Evolutionary conservation across 2,329 filamentous ascomycete species (phyloP), one percentile per base, ranked within the genome.

Genomic region (Byssothecium circinans): DNA sequence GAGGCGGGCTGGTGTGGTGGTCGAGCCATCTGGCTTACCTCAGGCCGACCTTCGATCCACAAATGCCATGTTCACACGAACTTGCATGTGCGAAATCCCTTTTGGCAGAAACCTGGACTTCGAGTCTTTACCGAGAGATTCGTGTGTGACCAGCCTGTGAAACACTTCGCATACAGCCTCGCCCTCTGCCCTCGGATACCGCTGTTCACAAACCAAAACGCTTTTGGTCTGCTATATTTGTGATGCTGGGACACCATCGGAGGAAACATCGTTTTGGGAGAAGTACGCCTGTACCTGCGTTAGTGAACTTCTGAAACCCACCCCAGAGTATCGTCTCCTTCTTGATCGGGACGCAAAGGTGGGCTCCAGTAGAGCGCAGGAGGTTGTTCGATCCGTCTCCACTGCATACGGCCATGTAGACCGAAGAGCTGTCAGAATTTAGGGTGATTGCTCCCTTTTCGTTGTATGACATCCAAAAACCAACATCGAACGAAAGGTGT

Each of bases 271-370:
- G 35, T 43, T 62, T 69, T 64, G 50, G 67, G 61, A 57, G 49
- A n/a, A 19, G 39, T 41, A 56, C 45, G 34, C 45, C 52, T 56
- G 68, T 69, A 70, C 68, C 68, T 70, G 67, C 68, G 57, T 64
- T 69, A 69, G 68, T 55, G 57, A 56, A 54, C 42, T 57, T 54
- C 62, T 68, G 67, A 69, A 69, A 69, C 65, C 49, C 59, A 50
- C 60, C 42, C 49, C 60, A 51, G 49, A 52, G 48, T 47, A 51
- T 48, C 49, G 50, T 55, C 45, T 56, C 22, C 47, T 54, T 45
- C 62, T 57, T 38, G 50, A 64, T 62, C 37, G 45, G 59, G 60
- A 49, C 39, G 47, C 43, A 52, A 58, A 55, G 53, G 51, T 55
- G 53, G 54, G 48, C 46, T 48, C 53, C 56, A 45, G 49, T 44